Evolutionary conservation across 2,329 filamentous ascomycete genomes (phyloP).

Genomic region (Hawksworthiomyces lignivorus): DNA sequence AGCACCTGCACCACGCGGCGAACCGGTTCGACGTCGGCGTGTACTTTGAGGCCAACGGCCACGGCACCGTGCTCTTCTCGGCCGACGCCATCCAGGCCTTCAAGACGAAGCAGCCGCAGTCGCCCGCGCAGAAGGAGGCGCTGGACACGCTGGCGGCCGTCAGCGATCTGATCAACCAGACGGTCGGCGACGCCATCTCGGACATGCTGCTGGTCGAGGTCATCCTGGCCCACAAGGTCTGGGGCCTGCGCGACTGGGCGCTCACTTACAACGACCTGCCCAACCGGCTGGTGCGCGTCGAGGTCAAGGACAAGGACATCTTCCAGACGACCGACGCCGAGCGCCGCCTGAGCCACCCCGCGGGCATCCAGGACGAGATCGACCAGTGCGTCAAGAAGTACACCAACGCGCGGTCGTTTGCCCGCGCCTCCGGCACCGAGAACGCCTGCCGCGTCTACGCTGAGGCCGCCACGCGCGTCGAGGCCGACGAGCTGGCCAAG

Average conservation of each 20-base stretch:
- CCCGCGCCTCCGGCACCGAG: slow-evolving; percentile 87
- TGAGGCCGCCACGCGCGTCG: slow-evolving; percentile 79
- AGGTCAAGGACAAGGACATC: slow-evolving; percentile 77
- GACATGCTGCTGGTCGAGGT: slow-evolving; percentile 95
- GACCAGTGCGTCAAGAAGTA: slow-evolving; percentile 86
- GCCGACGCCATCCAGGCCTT: slow-evolving; percentile 74
- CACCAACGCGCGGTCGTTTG: slow-evolving; percentile 81
- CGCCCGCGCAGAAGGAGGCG: slow-evolving; percentile 83
- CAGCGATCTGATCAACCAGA: slow-evolving; percentile 93
- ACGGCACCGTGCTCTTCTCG: slow-evolving; percentile 94
- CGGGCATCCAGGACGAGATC: slow-evolving; percentile 75
- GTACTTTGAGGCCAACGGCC: slow-evolving; percentile 98
- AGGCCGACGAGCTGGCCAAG: slow-evolving; percentile 83
- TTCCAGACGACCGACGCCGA: slow-evolving; percentile 93
- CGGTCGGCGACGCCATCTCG: slow-evolving; percentile 89
- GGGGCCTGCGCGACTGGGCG: slow-evolving; percentile 86
- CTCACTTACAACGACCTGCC: slow-evolving; percentile 89
- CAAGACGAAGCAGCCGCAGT: slow-evolving; percentile 72
- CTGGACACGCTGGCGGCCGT: slow-evolving; percentile 77
- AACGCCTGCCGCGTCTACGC: slow-evolving; percentile 95
- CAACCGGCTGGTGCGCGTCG: slow-evolving; percentile 88
- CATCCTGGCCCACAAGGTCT: slow-evolving; percentile 90
- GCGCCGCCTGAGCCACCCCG: slow-evolving; percentile 71
- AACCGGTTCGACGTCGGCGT: slow-evolving; percentile 91
- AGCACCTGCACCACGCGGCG: slow-evolving; percentile 95